phyloP scores from a whole-genome alignment of 2,329 filamentous ascomycete genomes.

The Hypoxylon sp. region DNA sequence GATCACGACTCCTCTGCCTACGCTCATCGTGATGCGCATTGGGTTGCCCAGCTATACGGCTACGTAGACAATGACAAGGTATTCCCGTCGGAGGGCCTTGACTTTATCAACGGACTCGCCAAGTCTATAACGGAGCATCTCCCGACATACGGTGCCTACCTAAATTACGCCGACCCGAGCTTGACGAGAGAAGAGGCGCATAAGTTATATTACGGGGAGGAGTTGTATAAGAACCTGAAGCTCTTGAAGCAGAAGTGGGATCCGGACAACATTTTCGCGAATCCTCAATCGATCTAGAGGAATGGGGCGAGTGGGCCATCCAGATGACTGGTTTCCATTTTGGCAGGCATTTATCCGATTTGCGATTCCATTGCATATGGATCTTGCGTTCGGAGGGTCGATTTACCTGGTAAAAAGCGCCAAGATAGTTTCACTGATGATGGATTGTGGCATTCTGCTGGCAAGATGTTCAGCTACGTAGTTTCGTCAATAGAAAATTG shows the following conservation, averaged over 20 bases:
- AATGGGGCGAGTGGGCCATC: neutral
- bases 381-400: neutral
- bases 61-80: constrained; percentile 29
- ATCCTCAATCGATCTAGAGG: constrained; percentile 49
- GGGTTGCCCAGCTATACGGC: constrained; percentile 54
- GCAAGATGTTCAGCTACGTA: neutral
- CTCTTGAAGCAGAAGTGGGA: constrained; percentile 48
- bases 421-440: neutral
- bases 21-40: constrained; percentile 52
- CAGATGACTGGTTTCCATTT: neutral
- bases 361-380: neutral
- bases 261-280: constrained; percentile 48
- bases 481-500: neutral
- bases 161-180: constrained; percentile 51
- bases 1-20: constrained; percentile 46
- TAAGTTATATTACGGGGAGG: constrained; percentile 47
- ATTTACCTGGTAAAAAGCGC: neutral
- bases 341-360: neutral
- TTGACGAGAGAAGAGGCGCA: constrained; percentile 45
- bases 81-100: constrained; percentile 45
- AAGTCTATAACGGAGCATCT: constrained; percentile 43
- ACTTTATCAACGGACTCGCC: constrained; percentile 47
- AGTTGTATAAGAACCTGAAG: constrained; percentile 39
- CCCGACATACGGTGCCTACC: constrained; percentile 46
- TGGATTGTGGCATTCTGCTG: neutral